Evolutionary conservation across 177 flowering plant genomes (phyloP), one percentile per base, ranked within the genome.

Genomic region (Vitis hybrid): DNA sequence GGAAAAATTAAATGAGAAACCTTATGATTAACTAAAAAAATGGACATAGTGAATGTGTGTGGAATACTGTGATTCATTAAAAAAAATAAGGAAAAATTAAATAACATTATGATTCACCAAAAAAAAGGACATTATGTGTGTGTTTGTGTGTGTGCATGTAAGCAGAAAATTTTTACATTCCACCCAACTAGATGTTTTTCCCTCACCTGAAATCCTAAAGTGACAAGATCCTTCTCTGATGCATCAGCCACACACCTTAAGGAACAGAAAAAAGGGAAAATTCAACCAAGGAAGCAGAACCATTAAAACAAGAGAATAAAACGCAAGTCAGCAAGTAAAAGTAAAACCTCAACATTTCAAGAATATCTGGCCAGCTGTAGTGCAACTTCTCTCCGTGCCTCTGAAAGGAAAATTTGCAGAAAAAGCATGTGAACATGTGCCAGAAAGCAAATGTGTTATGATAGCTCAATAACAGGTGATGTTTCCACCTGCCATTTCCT

Each of bases 131-230:
- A 39, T 39, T 39, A 39, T 7, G 45, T 39, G 5, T 39, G 45
- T 7, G 8, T 39, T 5, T 39, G 45, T 39, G 45, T 39, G 45
- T 39, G 45, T 5, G 45, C 45, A 39, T 4, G 45, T 39, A 5
- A 39, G 5, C 45, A 39, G 45, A 39, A 39, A 39, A 39, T 39
- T 6, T 39, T 39, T 39, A 39, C 45, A 39, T 39, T 7, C 45
- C 45, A 1, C 45, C 8, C 45, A 39, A 4, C 6, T 39, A 26
- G 39, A 22, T 20, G 26, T 56, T 16, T 9, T n/a, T 33, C 51
- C 48, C 81, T 67, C 48, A 91, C 99, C 97, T 95, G 99, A 72
- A 96, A 96, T 0, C 99, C 99, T 65, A 92, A 74, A 1, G 99
- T 82, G 65, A 93, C 81, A 65, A 96, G 90, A 79, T 96, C 98